phyloP scores from a whole-genome alignment of 2,329 filamentous ascomycete genomes.

The Fusarium sp. region DNA sequence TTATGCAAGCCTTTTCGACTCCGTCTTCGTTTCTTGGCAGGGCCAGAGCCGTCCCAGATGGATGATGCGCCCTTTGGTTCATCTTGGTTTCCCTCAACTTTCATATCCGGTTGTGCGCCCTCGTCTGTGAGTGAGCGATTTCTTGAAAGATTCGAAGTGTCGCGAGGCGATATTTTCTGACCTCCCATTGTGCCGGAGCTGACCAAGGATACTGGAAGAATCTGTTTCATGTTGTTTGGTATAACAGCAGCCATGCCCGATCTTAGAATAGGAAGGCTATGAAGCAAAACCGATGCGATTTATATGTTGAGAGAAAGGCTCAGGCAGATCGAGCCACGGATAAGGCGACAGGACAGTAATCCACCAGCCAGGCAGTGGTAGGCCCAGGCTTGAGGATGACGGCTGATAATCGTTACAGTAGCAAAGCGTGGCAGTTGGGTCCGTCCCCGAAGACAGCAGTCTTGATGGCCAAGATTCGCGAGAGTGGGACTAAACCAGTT shows the following conservation, averaged over 20 bases:
- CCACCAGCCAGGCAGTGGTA: constrained; percentile 25
- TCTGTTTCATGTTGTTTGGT: constrained; percentile 47
- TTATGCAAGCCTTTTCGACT: constrained; percentile 85
- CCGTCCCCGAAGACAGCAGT: constrained; percentile 35
- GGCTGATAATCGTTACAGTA: constrained; percentile 23
- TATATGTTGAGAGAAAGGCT: neutral
- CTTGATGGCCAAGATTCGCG: constrained; percentile 30
- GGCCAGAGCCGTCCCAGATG: constrained; percentile 63
- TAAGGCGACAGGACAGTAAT: constrained; percentile 2
- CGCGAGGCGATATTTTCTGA: constrained; percentile 52
- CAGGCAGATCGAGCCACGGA: neutral
- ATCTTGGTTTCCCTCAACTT: constrained; percentile 48
- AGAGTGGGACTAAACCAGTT: constrained; percentile 40
- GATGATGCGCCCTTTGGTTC: constrained; percentile 58
- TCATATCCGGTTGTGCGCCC: constrained; percentile 55
- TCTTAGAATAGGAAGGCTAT: constrained; percentile 1
- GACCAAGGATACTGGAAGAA: constrained; percentile 53
- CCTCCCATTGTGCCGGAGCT: constrained; percentile 56
- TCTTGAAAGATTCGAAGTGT: constrained; percentile 47
- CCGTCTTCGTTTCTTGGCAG: constrained; percentile 74
- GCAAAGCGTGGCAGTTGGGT: constrained; percentile 24
- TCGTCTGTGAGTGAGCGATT: constrained; percentile 58
- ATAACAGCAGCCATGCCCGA: constrained; percentile 45
- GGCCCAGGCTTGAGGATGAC: constrained; percentile 19
- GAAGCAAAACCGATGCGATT: neutral